A percentile compares a stretch with the other conserved stretches of the same genome.
phyloP scores from a whole-genome alignment of 2,329 filamentous ascomycete genomes.

The Exophiala alcalophila region DNA sequence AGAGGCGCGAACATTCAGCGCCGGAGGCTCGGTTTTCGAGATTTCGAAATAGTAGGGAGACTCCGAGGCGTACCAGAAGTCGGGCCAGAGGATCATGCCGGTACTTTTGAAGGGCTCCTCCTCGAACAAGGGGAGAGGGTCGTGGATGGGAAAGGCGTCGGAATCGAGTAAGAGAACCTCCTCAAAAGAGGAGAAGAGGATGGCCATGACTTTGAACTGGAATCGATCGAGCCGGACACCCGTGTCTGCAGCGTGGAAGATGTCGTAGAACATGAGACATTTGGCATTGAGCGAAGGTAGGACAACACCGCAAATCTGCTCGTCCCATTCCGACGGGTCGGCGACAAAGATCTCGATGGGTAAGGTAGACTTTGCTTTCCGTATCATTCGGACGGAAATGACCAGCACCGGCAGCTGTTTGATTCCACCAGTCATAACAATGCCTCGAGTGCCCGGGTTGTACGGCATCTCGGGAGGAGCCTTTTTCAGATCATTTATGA shows the following conservation, averaged over 20 bases:
- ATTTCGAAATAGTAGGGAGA: constrained; percentile 46
- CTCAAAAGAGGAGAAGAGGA: constrained; percentile 59
- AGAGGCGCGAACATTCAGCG: constrained; percentile 36
- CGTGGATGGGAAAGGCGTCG: constrained; percentile 52
- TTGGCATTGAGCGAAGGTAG: constrained; percentile 40
- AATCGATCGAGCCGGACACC: constrained; percentile 34
- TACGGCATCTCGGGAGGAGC: constrained; percentile 32
- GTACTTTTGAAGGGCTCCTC: constrained; percentile 51
- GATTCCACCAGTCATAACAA: constrained; percentile 44
- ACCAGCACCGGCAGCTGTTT: constrained; percentile 39
- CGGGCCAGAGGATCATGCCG: constrained; percentile 58
- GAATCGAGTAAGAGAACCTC: constrained; percentile 59
- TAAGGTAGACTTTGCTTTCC: constrained; percentile 38
- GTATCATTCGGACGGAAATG: constrained; percentile 43
- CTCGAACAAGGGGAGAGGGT: constrained; percentile 48
- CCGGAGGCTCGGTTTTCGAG: constrained; percentile 36
- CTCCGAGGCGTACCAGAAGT: constrained; percentile 49
- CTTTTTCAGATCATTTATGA: constrained; percentile 36
- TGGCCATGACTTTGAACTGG: constrained; percentile 57
- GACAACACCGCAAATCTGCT: constrained; percentile 38
- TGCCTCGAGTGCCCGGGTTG: constrained; percentile 37
- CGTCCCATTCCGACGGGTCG: constrained; percentile 38
- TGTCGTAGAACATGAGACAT: constrained; percentile 37
- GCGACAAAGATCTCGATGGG: constrained; percentile 45
- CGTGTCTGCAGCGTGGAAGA: constrained; percentile 23